Evolutionary conservation across 2,329 filamentous ascomycete genomes (phyloP), one percentile per base, ranked within the genome.

Genomic region (Paraphaeosphaeria sporulosa): DNA sequence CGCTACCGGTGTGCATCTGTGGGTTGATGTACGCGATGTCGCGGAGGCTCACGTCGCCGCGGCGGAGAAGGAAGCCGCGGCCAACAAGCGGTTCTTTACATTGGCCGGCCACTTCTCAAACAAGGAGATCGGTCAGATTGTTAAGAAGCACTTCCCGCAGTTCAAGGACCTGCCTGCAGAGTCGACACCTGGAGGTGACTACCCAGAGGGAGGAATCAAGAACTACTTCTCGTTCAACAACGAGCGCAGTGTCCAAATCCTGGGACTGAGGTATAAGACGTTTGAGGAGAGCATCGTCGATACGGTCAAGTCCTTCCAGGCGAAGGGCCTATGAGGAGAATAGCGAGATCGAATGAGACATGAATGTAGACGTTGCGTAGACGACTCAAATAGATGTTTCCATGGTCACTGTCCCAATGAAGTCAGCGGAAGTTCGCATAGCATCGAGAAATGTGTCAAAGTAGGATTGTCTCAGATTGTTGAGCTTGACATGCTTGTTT

Each of bases 71-170:
- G 81, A 84, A 0, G 84, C 85, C 21, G 83, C 82, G 7, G 87
- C 86, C 0, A 86, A 85, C 38, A 84, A 88, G 74, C 82, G 90
- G 1, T 91, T 90, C 77, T 88, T 90, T 70, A 85, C 88, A 0
- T 67, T 70, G 0, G 83, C 84, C 0, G 86, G 85, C 0, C 81
- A 85, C 67, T 90, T 89, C 71, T 84, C 80, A 55, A 90, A 90
- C 72, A 84, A 84, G 69, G 80, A 84, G 69, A 83, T 89, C 38
- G 82, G 80, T 0, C 81, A 87, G 53, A 80, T 86, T 42, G 82
- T 90, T 50, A 77, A 80, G 55, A 83, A 84, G 66, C 77, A 83
- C 59, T 87, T 86, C 66, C 85, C 85, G 0, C 77, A 87, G 65
- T 80, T 85, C 63, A 79, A 81, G 63, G 79, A 79, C 56, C 66